Conservation (phyloP, 2,329 filamentous ascomycete species). For the Macroventuria anomochaeta region DNA sequence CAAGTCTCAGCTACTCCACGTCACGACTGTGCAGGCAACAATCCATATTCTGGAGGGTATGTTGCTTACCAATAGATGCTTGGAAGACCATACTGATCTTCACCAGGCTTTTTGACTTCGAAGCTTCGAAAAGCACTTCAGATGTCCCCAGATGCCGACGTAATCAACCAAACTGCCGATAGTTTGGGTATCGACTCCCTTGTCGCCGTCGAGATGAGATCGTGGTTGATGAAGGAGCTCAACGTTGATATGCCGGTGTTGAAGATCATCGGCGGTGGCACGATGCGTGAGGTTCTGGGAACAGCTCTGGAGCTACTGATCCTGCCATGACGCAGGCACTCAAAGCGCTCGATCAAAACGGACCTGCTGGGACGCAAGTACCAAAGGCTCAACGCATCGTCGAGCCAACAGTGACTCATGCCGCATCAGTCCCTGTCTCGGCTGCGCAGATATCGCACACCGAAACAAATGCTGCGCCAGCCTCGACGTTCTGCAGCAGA, state of each 20-base stretch:
- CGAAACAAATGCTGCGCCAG: too few species aligned
- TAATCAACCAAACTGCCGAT: not conserved
- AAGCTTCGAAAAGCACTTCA: conserved; percentile 6
- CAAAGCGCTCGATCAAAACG: too few species aligned
- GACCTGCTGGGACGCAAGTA: too few species aligned
- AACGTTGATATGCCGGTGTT: conserved; percentile 33
- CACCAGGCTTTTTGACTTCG: not conserved
- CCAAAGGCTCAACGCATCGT: too few species aligned
- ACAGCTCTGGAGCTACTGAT: too few species aligned
- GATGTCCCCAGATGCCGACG: not conserved
- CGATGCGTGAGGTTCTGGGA: conserved; percentile 1
- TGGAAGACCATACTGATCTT: not conserved
- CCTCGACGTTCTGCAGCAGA: too few species aligned
- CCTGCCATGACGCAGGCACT: too few species aligned
- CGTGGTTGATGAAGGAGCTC: conserved; percentile 49
- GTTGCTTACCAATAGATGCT: not conserved
- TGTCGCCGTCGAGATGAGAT: conserved; percentile 49
- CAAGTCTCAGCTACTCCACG: not conserved
- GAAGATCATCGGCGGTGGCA: conserved; percentile 30
- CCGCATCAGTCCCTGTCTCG: too few species aligned
- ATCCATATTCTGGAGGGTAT: not conserved
- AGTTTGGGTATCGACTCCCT: conserved; percentile 41
- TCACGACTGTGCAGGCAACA: not conserved
- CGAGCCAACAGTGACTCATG: too few species aligned
- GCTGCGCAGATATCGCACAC: too few species aligned